Conservation (phyloP, 225 moss, liverwort and hornwort genomes). For the Lunularia cruciata region DNA sequence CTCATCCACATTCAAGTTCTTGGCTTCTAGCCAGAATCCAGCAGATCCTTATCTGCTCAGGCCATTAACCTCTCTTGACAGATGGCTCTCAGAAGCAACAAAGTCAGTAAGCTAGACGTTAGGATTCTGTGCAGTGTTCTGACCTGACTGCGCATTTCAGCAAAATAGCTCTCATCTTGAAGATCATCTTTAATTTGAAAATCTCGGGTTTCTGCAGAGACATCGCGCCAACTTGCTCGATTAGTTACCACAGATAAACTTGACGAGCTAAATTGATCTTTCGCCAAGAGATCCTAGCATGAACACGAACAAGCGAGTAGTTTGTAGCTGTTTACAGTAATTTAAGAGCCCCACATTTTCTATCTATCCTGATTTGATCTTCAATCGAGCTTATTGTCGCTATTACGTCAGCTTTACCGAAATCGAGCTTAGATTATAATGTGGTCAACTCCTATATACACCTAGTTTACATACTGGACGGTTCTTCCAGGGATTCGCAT, state of each 20-base stretch:
- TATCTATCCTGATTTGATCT: no score
- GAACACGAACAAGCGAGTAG: neutral
- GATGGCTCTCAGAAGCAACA: no score
- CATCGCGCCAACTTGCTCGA: neutral
- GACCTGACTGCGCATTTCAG: slow-evolving; percentile 7
- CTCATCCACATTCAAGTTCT: neutral
- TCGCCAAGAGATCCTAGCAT: neutral
- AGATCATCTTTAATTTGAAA: no score
- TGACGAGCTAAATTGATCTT: neutral
- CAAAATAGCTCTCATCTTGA: neutral
- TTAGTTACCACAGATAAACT: neutral
- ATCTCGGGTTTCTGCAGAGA: slow-evolving; percentile 4
- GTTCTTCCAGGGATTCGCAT: no score
- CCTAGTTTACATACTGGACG: no score
- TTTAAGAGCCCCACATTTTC: neutral
- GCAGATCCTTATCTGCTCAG: neutral
- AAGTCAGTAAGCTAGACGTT: neutral
- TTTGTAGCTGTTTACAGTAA: neutral
- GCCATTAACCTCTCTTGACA: neutral
- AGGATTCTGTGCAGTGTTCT: neutral
- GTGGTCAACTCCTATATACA: no score
- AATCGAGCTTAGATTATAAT: no score
- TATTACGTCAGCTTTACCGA: no score
- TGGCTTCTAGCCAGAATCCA: neutral
- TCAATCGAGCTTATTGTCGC: no score